These are phyloP conservation scores for Plenodomus lindquistii DNA, from an alignment of 2,329 filamentous ascomycete genomes.

Conservation along the genomic window DNA sequence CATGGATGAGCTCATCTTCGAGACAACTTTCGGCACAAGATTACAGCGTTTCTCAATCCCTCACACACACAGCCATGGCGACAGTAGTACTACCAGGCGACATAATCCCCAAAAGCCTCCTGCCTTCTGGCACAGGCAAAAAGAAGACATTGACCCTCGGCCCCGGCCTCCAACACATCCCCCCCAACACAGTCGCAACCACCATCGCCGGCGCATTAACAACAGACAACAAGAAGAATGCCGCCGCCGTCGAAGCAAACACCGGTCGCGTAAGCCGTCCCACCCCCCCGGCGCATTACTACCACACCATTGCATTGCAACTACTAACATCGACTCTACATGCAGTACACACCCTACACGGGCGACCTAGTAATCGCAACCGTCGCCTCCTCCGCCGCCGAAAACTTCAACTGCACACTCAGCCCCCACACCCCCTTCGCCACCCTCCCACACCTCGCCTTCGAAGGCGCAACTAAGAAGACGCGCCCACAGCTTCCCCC, in stretches of 20 bases:
- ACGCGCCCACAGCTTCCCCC: constrained; percentile 76
- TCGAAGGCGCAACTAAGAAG: constrained; percentile 91
- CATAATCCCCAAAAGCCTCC: constrained; percentile 63
- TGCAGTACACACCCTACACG: constrained; percentile 75
- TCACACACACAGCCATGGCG: constrained; percentile 58
- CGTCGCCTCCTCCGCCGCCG: constrained; percentile 73
- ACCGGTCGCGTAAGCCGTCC: constrained; percentile 70
- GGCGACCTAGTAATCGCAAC: constrained; percentile 89
- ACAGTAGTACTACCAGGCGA: constrained; percentile 85
- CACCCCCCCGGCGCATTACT: too few relatives aligned
- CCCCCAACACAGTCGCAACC: constrained; percentile 72
- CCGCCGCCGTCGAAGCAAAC: constrained; percentile 75
- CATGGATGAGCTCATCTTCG: constrained; percentile 20
- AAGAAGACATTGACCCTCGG: constrained; percentile 75
- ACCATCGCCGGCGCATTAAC: constrained; percentile 70
- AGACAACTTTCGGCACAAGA: background rate
- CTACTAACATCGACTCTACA: constrained; percentile 11
- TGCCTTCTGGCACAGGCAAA: constrained; percentile 68
- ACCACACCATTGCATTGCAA: too few relatives aligned
- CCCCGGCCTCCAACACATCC: constrained; percentile 80
- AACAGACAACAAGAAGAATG: constrained; percentile 72
- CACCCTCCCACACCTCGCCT: constrained; percentile 83
- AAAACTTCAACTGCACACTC: constrained; percentile 79
- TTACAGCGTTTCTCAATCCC: constrained; percentile 1
- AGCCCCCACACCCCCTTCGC: constrained; percentile 66